Percentiles rank a stretch among this genome's conserved stretches.
Evolutionary conservation across 805 yeast genomes (phyloP).

Genomic region (Saccharomycopsis microspora): DNA sequence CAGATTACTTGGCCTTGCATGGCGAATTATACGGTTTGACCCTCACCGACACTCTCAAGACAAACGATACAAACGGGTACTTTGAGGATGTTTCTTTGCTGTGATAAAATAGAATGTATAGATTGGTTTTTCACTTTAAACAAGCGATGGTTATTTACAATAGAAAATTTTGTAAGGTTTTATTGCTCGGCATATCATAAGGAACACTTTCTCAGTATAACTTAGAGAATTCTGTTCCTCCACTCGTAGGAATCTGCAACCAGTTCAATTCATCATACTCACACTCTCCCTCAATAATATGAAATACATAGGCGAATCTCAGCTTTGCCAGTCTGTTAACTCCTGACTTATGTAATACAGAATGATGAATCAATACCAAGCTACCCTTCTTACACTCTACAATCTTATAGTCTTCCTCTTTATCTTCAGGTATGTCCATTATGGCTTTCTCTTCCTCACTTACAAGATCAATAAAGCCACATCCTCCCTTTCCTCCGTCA

Average conservation of each 20-base stretch:
- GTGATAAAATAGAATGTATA: too few relatives aligned
- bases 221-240: slow-evolving; percentile 50
- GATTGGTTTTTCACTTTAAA: too few relatives aligned
- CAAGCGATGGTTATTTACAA: too few relatives aligned
- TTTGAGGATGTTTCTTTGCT: too few relatives aligned
- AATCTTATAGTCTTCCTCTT: slow-evolving; percentile 32
- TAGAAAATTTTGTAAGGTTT: too few relatives aligned
- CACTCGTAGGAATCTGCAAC: slow-evolving; percentile 61
- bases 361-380: slow-evolving; percentile 57
- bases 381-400: slow-evolving; percentile 65
- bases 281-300: slow-evolving; percentile 57
- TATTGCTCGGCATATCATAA: not conserved
- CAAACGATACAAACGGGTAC: too few relatives aligned
- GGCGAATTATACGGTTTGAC: too few relatives aligned
- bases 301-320: slow-evolving; percentile 72
- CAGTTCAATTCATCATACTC: slow-evolving; percentile 58
- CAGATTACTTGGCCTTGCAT: too few relatives aligned
- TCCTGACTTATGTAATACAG: slow-evolving; percentile 63
- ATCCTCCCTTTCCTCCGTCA: slow-evolving; percentile 41
- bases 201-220: slow-evolving; percentile 19
- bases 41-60: too few relatives aligned
- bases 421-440: slow-evolving; percentile 19
- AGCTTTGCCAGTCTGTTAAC: slow-evolving; percentile 42
- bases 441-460: slow-evolving; percentile 6
- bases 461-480: slow-evolving; percentile 27